Percentiles rank a stretch among this genome's conserved stretches.
Evolutionary conservation across 257 asterid genomes (phyloP).

Genomic region (Penstemon barbatus): DNA sequence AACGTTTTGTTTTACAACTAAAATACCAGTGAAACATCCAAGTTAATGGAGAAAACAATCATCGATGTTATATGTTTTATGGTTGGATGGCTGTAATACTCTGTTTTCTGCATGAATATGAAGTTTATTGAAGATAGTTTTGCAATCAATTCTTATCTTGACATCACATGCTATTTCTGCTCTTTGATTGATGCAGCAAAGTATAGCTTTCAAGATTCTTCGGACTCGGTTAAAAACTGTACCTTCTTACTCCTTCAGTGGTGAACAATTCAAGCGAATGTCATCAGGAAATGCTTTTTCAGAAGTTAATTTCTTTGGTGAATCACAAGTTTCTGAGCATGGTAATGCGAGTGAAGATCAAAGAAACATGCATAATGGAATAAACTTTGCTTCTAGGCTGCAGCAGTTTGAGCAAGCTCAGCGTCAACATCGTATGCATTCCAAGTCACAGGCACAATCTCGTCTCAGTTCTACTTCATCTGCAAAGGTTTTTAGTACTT

Average conservation of each 20-base stretch:
- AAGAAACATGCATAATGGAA: conserved; percentile 44
- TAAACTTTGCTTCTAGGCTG: conserved; percentile 64
- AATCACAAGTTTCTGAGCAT: conserved; percentile 54
- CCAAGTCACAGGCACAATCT: conserved; percentile 52
- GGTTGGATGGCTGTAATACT: conserved; percentile 7
- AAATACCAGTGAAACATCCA: background rate
- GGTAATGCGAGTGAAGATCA: conserved; percentile 52
- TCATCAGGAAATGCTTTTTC: conserved; percentile 47
- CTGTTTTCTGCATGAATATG: background rate
- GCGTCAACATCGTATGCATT: conserved; percentile 64
- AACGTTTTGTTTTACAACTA: background rate
- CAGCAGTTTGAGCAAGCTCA: conserved; percentile 80
- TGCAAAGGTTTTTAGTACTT: conserved; percentile 53
- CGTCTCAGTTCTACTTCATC: conserved; percentile 51
- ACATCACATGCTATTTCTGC: background rate
- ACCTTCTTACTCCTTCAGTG: conserved; percentile 78
- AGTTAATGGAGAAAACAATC: background rate
- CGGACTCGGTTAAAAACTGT: conserved; percentile 88
- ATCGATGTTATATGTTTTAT: background rate
- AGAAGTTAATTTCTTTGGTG: conserved; percentile 44
- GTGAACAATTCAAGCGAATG: conserved; percentile 48
- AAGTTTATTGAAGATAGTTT: conserved; percentile 16
- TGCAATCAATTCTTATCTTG: background rate
- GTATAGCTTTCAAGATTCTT: conserved; percentile 91
- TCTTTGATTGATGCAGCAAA: conserved; percentile 70